phyloP scores from a whole-genome alignment of 2,329 filamentous ascomycete genomes.

The Paraphaeosphaeria minitans region DNA sequence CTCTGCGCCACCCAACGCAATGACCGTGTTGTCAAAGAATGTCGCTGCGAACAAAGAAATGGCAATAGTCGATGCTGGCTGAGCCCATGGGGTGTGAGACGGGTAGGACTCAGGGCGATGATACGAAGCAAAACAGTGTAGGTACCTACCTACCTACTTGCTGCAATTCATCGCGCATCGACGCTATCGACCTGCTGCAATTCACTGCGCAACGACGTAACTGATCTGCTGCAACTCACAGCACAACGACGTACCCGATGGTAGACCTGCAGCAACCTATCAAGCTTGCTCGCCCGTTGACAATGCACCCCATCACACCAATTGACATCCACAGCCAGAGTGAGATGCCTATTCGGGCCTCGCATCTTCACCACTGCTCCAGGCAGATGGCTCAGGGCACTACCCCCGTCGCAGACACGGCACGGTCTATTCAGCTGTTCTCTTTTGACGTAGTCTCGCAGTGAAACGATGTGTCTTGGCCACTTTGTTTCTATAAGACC shows the following conservation, averaged over 20 bases:
- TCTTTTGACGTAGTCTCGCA: not conserved
- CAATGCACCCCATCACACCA: not conserved
- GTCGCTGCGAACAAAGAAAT: too few species aligned
- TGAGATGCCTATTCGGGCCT: slow-evolving; percentile 6
- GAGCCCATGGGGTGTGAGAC: not conserved
- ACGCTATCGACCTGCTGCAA: not conserved
- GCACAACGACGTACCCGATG: too few species aligned
- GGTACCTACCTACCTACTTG: too few species aligned
- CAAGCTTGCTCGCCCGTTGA: not conserved
- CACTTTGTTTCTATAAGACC: not conserved
- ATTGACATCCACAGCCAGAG: not conserved
- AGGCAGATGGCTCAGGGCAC: not conserved
- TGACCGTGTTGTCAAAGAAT: too few species aligned
- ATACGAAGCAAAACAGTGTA: not conserved
- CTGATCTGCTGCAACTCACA: not conserved
- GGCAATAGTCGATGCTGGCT: too few species aligned
- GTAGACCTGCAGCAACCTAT: not conserved
- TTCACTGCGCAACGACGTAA: not conserved
- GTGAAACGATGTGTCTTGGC: not conserved
- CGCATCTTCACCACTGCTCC: not conserved
- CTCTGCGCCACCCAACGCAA: not conserved
- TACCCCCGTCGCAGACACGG: not conserved
- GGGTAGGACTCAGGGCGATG: not conserved
- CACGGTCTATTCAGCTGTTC: not conserved
- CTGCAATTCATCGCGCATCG: not conserved